Base-by-base conservation (phyloP, 495 filamentous ascomycete species). In the Chaetomium fimeti region DNA sequence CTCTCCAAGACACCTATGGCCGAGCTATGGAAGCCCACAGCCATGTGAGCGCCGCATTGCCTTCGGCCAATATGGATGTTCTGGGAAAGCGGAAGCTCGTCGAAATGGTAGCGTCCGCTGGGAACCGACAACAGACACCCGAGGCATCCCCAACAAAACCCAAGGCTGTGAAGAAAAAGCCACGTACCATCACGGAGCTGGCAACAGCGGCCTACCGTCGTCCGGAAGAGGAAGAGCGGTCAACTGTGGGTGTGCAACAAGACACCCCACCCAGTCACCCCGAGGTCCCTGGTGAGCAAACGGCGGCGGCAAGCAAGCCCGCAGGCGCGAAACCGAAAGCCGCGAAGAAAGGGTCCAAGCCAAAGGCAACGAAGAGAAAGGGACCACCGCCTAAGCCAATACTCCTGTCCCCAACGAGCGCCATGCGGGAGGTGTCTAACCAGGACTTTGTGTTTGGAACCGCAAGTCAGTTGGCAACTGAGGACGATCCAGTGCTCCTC, bases 391-490 rank as follows among this genome's bases (percentile, higher is more conserved):
- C 70, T 12, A 80, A 71, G 54, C 81, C 68, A 51, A 81, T 86
- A 5, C 75, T 96, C 9, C 80, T 92, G 32, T 91, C 91, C 4
- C 93, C 93, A 2, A 79, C 80, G 58, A 86, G 86, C 47, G 93
- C 92, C 20, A 71, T 86, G 49, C 84, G 85, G 63, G 82, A 86
- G 65, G 76, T 89, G n/a, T 79, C 87, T 5, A 78, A 84, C 8
- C 93, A 96, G 71, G 87, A 93, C 65, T 88, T 96, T 65, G 76
- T 97, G 2, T 98, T 98, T 74, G 93, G 93, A 18, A 97, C 92
- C 1, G 95, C 89, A 20, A 97, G 93, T 74, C 93, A 98, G 73
- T 77, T 98, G 20, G 89, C 89, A 54, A 80, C 81, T 59, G 89
- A 91, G 43, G 87, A 92, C 56, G 91, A 91, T 0, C 89, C 90